Base-by-base conservation (phyloP, 2,329 filamentous ascomycete genomes). In the Fonsecaea erecta region DNA sequence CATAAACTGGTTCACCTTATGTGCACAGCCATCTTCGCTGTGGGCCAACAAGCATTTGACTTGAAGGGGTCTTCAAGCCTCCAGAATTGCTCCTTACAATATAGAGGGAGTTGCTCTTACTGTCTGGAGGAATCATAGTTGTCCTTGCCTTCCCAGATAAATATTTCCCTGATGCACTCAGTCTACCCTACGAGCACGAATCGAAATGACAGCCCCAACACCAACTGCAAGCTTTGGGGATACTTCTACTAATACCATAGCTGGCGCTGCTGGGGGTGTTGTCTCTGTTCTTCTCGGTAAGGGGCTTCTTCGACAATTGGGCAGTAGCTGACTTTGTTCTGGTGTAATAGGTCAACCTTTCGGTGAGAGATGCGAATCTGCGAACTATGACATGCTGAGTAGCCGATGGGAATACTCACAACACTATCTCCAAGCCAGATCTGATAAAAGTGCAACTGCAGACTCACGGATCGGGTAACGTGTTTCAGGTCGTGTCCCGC, bases 271-370 rank as follows among this genome's bases (percentile, higher is more conserved):
- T 2, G 63, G 63, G n/a, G 59, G 63, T 9, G 40, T 62, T 26
- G 63, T 65, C 12, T 62, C 63, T 18, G 59, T 62, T 28, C 58
- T 61, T 18, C 58, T 65, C 11, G 63, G 63, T 57, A 46, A 63
- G 61, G 16, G 9, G 9, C 24, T 34, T 24, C 18, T 14, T 34
- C 30, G n/a, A 26, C n/a, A 14, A 24, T 6, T n/a, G 30, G 28
- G 28, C 8, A 26, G n/a, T 53, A 30, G n/a, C 37, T 30, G 24
- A 43, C n/a, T n/a, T n/a, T n/a, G n/a, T n/a, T 28, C 37, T 32
- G 12, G 18, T 6, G 18, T 9, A 18, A 28, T 30, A 57, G 54
- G 54, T 12, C 54, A 57, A 16, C 54, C 54, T 16, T 57, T 57
- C 16, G 54, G 54, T 57, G 24, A 57, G 54, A n/a, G 12, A 28